Percentiles rank a stretch among this genome's conserved stretches.
Evolutionary conservation across 2,329 filamentous ascomycete genomes (phyloP).

Genomic region (Colletotrichum navitas): DNA sequence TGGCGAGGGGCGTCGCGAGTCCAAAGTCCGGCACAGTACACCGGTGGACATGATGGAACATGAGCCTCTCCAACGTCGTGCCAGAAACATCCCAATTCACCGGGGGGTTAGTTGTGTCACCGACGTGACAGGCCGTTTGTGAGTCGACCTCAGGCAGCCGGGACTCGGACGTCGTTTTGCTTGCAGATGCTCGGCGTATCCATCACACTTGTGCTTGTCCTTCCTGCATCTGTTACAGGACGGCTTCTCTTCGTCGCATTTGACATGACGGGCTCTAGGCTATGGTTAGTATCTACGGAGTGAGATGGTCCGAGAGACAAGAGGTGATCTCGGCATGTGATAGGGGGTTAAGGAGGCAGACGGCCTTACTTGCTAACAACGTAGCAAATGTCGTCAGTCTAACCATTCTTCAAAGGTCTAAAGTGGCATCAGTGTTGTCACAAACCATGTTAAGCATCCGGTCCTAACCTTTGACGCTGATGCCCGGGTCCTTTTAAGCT

Average conservation of each 20-base stretch:
- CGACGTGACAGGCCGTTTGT: neutral
- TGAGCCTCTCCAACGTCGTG: slow-evolving; percentile 17
- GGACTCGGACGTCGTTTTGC: neutral
- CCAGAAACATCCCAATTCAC: slow-evolving; percentile 27
- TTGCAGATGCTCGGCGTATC: slow-evolving; percentile 28
- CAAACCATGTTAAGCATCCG: slow-evolving; percentile 41
- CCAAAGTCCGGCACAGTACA: slow-evolving; percentile 37
- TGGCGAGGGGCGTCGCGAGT: slow-evolving; percentile 20
- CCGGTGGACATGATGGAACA: slow-evolving; percentile 36
- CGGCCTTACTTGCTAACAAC: slow-evolving; percentile 37
- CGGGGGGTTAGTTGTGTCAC: slow-evolving; percentile 22
- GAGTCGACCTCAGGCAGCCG: neutral
- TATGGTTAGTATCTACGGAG: slow-evolving; percentile 4
- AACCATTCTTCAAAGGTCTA: slow-evolving; percentile 17
- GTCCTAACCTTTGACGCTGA: slow-evolving; percentile 40
- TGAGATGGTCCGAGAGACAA: neutral
- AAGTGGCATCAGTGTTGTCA: slow-evolving; percentile 36
- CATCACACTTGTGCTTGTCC: slow-evolving; percentile 39
- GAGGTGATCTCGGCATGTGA: neutral
- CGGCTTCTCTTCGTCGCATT: slow-evolving; percentile 43
- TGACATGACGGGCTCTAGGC: slow-evolving; percentile 40
- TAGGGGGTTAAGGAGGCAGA: neutral
- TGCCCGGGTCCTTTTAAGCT: slow-evolving; percentile 34
- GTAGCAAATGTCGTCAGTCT: slow-evolving; percentile 18
- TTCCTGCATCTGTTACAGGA: slow-evolving; percentile 38